These are phyloP conservation scores for Elsinoe fawcettii DNA, from an alignment of 2,329 filamentous ascomycete genomes.

Conservation along the genomic window DNA sequence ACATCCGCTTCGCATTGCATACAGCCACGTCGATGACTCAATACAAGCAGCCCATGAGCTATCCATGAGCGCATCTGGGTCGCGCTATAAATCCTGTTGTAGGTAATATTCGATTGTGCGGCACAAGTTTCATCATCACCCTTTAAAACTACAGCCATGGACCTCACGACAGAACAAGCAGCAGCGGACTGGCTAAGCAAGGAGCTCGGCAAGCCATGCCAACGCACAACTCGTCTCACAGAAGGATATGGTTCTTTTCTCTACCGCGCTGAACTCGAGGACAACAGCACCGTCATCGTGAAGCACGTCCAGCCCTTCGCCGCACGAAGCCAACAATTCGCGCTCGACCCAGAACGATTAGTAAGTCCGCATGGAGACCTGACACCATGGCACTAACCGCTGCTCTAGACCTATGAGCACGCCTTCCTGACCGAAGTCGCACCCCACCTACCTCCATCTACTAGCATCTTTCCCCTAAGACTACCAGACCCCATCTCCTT, in stretches of 20 bases:
- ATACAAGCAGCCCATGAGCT: not conserved
- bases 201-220: not conserved
- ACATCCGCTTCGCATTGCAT: too few species aligned
- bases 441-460: not conserved
- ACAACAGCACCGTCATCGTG: not conserved
- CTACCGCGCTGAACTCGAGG: not conserved
- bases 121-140: not conserved
- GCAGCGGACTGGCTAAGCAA: not conserved
- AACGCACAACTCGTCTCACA: not conserved
- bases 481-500: not conserved
- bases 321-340: not conserved
- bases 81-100: too few species aligned
- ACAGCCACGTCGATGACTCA: not conserved
- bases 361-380: not conserved
- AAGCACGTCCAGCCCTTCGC: slow-evolving; percentile 3
- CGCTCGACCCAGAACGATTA: not conserved
- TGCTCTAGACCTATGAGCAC: not conserved
- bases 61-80: too few species aligned
- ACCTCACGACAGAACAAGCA: slow-evolving; percentile 2
- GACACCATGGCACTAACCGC: not conserved
- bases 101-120: not conserved
- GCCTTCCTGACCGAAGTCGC: not conserved
- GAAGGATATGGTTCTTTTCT: not conserved
- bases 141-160: not conserved
- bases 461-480: not conserved